Percentiles rank a stretch among this genome's conserved stretches.
phyloP scores from a whole-genome alignment of 1,284 basidiomycete species.

The Cutaneotrichosporon curvatum region DNA sequence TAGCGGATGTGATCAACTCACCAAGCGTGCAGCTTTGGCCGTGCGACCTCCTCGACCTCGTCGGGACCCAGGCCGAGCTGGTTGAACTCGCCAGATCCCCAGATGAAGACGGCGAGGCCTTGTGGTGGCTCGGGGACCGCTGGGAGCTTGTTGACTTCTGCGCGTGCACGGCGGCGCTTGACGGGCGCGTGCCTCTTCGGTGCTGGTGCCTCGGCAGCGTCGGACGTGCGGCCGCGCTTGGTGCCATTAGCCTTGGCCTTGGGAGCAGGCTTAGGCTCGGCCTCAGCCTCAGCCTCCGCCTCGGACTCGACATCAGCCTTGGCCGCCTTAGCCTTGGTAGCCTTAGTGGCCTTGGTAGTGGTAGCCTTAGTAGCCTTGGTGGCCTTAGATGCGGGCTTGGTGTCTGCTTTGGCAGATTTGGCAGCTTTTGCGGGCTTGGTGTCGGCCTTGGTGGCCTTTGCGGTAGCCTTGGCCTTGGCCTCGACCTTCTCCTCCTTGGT shows the following conservation, averaged over 20 bases:
- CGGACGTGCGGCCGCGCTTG: constrained; percentile 3
- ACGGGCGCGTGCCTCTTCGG: constrained; percentile 4
- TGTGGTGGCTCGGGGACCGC: constrained; percentile 2
- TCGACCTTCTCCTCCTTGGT: constrained; percentile 3
- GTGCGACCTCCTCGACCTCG: constrained; percentile 59
- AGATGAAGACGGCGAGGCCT: constrained; percentile 57
- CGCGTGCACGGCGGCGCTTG: constrained; percentile 14
- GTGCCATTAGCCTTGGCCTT: constrained; percentile 1
- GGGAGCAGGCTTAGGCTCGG: background rate
- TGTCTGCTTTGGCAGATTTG: background rate
- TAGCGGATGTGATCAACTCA: constrained; percentile 18
- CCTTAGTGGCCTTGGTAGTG: constrained; percentile 9
- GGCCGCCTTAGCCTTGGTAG: constrained; percentile 1
- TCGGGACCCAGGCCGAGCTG: constrained; percentile 76
- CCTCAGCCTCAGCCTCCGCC: background rate
- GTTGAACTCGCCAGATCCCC: constrained; percentile 77
- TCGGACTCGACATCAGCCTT: constrained; percentile 2
- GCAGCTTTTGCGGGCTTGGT: constrained; percentile 3
- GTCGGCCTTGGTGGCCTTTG: constrained; percentile 4
- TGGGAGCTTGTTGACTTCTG: constrained; percentile 27
- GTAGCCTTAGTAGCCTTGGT: constrained; percentile 9
- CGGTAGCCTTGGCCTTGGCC: background rate
- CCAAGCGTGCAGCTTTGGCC: constrained; percentile 59
- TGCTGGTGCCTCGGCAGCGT: background rate
- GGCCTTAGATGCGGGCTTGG: constrained; percentile 12